Percentiles rank a stretch among this genome's conserved stretches.
Evolutionary conservation across 2,329 filamentous ascomycete genomes (phyloP).

Genomic region (Leptosphaerulina australis): DNA sequence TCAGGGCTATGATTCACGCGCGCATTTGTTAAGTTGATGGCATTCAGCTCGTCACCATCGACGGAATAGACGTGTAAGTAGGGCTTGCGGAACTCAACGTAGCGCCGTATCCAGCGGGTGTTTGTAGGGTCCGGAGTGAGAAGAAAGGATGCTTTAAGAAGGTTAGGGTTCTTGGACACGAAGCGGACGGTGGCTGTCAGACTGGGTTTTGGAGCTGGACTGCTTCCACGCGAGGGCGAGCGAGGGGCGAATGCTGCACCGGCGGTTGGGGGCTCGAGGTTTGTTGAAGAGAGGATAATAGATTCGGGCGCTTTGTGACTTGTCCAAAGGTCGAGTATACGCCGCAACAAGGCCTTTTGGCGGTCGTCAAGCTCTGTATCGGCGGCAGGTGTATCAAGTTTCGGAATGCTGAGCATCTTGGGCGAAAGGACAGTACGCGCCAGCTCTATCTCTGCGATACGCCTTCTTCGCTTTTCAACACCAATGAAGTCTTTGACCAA

Average conservation of each 20-base stretch:
- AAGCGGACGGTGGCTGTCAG: slow-evolving; percentile 78
- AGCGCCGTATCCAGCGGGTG: slow-evolving; percentile 86
- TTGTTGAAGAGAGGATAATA: slow-evolving; percentile 55
- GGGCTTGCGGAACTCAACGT: slow-evolving; percentile 87
- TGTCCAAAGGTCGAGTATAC: slow-evolving; percentile 69
- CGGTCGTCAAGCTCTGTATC: slow-evolving; percentile 32
- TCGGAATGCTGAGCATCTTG: slow-evolving; percentile 45
- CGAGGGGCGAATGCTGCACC: slow-evolving; percentile 57
- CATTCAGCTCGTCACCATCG: slow-evolving; percentile 87
- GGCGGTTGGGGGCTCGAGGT: slow-evolving; percentile 71
- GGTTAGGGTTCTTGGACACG: slow-evolving; percentile 72
- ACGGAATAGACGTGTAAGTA: slow-evolving; percentile 90
- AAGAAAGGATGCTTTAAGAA: slow-evolving; percentile 87
- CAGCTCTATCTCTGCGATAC: slow-evolving; percentile 80
- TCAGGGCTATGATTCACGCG: slow-evolving; percentile 92
- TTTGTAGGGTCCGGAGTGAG: slow-evolving; percentile 82
- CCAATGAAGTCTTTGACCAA: slow-evolving; percentile 86
- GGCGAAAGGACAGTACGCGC: slow-evolving; percentile 70
- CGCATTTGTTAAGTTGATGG: slow-evolving; percentile 86
- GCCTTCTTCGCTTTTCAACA: slow-evolving; percentile 73
- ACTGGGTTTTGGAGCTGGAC: slow-evolving; percentile 56
- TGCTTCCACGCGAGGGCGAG: slow-evolving; percentile 46
- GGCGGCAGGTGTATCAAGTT: slow-evolving; percentile 21
- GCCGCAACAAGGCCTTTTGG: slow-evolving; percentile 54
- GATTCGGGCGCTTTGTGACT: slow-evolving; percentile 52